Base-by-base conservation (phyloP, 2,329 filamentous ascomycete genomes). In the Drechmeria coniospora region DNA sequence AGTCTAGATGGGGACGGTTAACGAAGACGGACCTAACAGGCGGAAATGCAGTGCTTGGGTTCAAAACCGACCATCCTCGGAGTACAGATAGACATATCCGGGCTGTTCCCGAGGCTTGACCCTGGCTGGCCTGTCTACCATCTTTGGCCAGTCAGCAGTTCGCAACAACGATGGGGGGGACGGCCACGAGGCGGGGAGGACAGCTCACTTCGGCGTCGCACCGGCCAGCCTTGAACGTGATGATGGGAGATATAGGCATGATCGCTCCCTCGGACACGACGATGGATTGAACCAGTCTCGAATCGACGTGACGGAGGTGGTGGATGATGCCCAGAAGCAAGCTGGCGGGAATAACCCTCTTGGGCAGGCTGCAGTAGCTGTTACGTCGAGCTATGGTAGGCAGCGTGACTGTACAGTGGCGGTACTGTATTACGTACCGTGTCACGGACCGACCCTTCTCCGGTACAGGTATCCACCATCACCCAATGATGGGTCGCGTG, bases 171-270 rank as follows among this genome's bases (percentile, higher is more conserved):
- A 21, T 21, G 9, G 12, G 5, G 10, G 20, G 9, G 18, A 20
- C 18, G 5, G 20, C 20, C 5, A 9, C 20, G 10, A 11, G 9
- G 10, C 69, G 37, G 11, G 28, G 26, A 30, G 18, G 17, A 26
- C 30, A 22, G 28, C 78, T 49, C 60, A 92, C 84, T 51, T 86
- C 76, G 35, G 87, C 53, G 29, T 90, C 75, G 59, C 87, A 95
- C 53, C 71, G 72, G 54, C 87, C 87, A 38, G 87, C 87, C 67
- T 93, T 94, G 69, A 95, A 95, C 11, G 84, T 92, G 51, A 95
- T 86, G 48, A 93, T 69, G 18, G 87, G 84, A 41, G 67, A 54
- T 55, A 82, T 74, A 36, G 86, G 82, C 84, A 93, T 94, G 38
- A 35, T 39, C 31, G 13, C 28, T 32, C 13, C 21, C 36, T 26